These are phyloP conservation scores for Carex parvula DNA, from an alignment of 176 grass and related monocot species.

Conservation along the genomic window DNA sequence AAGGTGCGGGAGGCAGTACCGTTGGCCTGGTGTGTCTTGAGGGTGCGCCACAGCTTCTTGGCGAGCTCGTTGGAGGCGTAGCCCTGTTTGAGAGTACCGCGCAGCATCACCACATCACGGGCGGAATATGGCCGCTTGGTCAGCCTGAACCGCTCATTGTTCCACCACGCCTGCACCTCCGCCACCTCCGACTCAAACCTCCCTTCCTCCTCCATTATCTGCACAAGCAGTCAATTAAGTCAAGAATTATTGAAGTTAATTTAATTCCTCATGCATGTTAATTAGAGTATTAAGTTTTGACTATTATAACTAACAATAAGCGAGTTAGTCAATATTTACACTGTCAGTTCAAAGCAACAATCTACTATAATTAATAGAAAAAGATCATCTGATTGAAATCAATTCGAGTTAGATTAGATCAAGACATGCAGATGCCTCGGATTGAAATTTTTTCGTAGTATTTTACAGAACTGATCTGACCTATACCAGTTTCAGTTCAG, in stretches of 20 bases:
- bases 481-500: not conserved
- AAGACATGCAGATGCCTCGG: not conserved
- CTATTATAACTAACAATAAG: not conserved
- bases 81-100: constrained; percentile 80
- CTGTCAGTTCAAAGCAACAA: not conserved
- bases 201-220: constrained; percentile 95
- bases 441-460: not conserved
- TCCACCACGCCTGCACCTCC: constrained; percentile 77
- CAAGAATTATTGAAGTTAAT: not conserved
- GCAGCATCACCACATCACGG: constrained; percentile 73
- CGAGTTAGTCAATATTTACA: not conserved
- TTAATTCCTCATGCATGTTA: not conserved
- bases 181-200: constrained; percentile 84
- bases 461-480: not conserved
- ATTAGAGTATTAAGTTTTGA: not conserved
- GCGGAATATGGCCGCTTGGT: constrained; percentile 60
- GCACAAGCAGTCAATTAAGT: not conserved
- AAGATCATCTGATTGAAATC: not conserved
- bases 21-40: constrained; percentile 62
- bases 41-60: constrained; percentile 81
- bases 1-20: constrained; percentile 81
- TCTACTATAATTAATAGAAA: not conserved
- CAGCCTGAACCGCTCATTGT: constrained; percentile 72
- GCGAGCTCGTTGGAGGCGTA: constrained; percentile 80
- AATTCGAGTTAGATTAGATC: not conserved